These are phyloP conservation scores for Harringtonia lauricola DNA, from an alignment of 2,329 filamentous ascomycete species.

Conservation along the genomic window DNA sequence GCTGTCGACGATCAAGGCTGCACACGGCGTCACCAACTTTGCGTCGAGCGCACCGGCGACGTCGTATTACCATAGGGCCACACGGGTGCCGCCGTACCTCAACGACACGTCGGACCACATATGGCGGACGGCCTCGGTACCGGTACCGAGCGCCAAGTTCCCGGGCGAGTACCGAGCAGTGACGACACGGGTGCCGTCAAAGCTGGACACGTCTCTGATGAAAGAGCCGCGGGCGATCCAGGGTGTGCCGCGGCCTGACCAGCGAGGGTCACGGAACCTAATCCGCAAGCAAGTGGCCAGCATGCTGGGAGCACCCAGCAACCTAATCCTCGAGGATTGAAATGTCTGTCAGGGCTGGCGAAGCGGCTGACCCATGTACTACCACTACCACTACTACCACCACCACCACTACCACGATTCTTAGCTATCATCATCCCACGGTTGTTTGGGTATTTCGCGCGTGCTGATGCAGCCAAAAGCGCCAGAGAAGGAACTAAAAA, in stretches of 20 bases:
- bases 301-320: slow-evolving; percentile 18
- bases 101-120: slow-evolving; percentile 67
- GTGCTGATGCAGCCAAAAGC: too few species aligned
- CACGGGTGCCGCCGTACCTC: slow-evolving; percentile 48
- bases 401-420: background rate
- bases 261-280: slow-evolving; percentile 36
- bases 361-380: too few species aligned
- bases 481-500: background rate
- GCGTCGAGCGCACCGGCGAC: slow-evolving; percentile 20
- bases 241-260: slow-evolving; percentile 60
- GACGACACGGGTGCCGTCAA: slow-evolving; percentile 61
- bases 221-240: slow-evolving; percentile 85
- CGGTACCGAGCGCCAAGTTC: slow-evolving; percentile 50
- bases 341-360: too few species aligned
- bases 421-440: too few species aligned
- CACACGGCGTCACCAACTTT: slow-evolving; percentile 35
- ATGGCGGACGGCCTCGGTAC: slow-evolving; percentile 59
- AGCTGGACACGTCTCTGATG: slow-evolving; percentile 79
- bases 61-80: slow-evolving; percentile 7
- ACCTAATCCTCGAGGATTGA: background rate
- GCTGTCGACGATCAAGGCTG: slow-evolving; percentile 47
- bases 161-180: slow-evolving; percentile 50
- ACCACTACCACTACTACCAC: background rate
- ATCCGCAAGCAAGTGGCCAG: slow-evolving; percentile 43
- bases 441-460: too few species aligned